Base-by-base conservation (phyloP, 108 stramenopile species). In the Bacterosira constricta region DNA sequence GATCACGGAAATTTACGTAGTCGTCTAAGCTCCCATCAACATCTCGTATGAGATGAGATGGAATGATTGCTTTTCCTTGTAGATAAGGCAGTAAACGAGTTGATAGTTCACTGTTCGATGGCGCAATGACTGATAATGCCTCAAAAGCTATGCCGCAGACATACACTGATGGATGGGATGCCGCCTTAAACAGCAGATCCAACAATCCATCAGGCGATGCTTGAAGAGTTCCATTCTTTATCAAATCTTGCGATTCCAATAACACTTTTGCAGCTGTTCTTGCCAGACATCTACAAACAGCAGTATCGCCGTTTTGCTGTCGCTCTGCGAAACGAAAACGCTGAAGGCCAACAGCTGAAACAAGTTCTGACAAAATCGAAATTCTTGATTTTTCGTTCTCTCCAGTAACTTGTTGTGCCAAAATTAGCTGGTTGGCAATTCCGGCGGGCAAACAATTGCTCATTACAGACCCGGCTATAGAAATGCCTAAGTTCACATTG, bases 21-120 rank as follows among this genome's bases (percentile, higher is more conserved):
- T 88, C 88, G 21, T 76, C 62, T 36, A 73, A 85, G 35, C 77
- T 67, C 34, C 84, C 82, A 44, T 77, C 73, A 38, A 62, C 70
- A 25, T 62, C 60, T 18, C 62, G 61, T 15, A 55, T 54, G 25
- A 83, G 38, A 65, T 78, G 63, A 44, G 83, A 68, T 38, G 91
- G 91, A 52, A 86, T 84, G 44, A 92, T 92, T 2, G 87, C 91
- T 63, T 86, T 83, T 7, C 86, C 75, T 73, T 92, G 91, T 4
- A 92, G 65, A 25, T 85, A 59, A 11, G 91, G 91, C 7, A 92
- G 75, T 29, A 89, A 58, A 57, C 84, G 69, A 27, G 71, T 77
- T 25, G 76, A 81, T 7, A 89, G 42, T 7, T 74, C 71, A 41
- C 47, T 57, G 55, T 83, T 70, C n/a, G 73, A 51, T 26, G 75